Evolutionary conservation across 2,329 filamentous ascomycete species (phyloP), one percentile per base, ranked within the genome.

Genomic region (Botryotinia globosa): DNA sequence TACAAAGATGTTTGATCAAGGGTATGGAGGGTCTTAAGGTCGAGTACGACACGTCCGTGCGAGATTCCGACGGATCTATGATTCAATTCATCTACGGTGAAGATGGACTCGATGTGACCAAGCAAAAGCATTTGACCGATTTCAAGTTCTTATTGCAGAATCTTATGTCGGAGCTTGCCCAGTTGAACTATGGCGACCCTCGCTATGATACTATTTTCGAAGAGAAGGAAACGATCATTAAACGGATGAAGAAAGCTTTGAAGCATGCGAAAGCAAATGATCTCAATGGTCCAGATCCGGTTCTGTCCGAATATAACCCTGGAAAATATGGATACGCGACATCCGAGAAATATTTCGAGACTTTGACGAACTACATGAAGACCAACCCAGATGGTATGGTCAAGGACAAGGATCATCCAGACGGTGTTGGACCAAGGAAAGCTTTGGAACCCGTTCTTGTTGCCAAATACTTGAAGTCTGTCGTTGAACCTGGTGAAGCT

Each of bases 1-100:
- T 99, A 69, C 96, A 99, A 81, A 88, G 97, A 80, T 99, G 96
- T 87, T 87, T 99, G 75, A 97, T 99, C 84, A 99, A 99, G 85
- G 96, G 96, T 74, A 97, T 99, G 92, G 96, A 99, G 82, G 96
- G 96, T 6, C 86, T 98, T 61, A 92, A 90, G 78, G 94, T 97
- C 3, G 90, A 94, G 74, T 98, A 99, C 81, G 96, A 99, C 80
- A 94, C 91, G 14, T 97, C 94, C 1, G 96, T 99, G 25, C 90
- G 96, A 75, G 95, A 99, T 79, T 91, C 95, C 0, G 97, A 99
- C 81, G 97, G 97, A 37, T 93, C 92, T 3, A 88, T 99, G 79
- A 88, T 99, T 4, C 96, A 99, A 80, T 98, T 99, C 82, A 83
- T 99, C 45, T 99, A 98, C 80, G 96, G 96, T 74, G 96, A 99